A percentile compares a stretch with the other conserved stretches of the same genome.
Evolutionary conservation across 305 asterid genomes (phyloP).

Genomic region (Solanum chacoense): DNA sequence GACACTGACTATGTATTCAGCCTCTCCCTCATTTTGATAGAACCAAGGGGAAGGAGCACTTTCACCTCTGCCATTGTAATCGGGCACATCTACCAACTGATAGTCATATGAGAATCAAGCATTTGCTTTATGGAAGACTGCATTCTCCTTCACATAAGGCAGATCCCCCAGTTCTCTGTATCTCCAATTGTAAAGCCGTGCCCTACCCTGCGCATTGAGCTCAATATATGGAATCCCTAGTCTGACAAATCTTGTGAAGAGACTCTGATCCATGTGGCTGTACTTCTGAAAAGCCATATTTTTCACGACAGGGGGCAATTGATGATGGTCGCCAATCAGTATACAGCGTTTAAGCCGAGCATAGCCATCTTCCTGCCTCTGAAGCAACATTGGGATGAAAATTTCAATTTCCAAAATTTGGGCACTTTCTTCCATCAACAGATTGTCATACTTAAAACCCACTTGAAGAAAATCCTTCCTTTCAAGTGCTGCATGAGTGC

Average conservation of each 20-base stretch:
- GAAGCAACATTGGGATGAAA: conserved; percentile 93
- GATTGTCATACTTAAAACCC: conserved; percentile 89
- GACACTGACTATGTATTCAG: conserved; percentile 81
- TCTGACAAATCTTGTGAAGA: conserved; percentile 92
- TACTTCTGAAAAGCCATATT: conserved; percentile 99
- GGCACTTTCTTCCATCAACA: conserved; percentile 98
- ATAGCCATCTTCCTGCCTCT: conserved; percentile 96
- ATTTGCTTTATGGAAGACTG: conserved; percentile 60
- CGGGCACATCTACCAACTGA: conserved; percentile 85
- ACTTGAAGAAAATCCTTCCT: conserved; percentile 84
- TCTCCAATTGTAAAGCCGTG: conserved; percentile 91
- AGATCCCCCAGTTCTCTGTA: conserved; percentile 92
- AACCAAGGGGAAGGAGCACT: conserved; percentile 99
- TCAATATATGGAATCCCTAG: conserved; percentile 92
- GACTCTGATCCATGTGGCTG: conserved; percentile 99
- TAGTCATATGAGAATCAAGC: conserved; percentile 82
- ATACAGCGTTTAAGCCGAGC: conserved; percentile 95
- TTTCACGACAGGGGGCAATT: conserved; percentile 96
- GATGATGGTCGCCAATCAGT: conserved; percentile 98
- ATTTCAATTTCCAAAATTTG: conserved; percentile 96
- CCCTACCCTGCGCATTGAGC: conserved; percentile 97
- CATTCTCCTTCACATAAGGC: conserved; percentile 56
- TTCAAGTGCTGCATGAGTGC: conserved; percentile 97
- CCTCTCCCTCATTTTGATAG: conserved; percentile 97
- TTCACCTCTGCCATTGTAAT: conserved; percentile 88